Evolutionary conservation across 306 rosid species (phyloP).

Genomic region (Acacia acuminata): DNA sequence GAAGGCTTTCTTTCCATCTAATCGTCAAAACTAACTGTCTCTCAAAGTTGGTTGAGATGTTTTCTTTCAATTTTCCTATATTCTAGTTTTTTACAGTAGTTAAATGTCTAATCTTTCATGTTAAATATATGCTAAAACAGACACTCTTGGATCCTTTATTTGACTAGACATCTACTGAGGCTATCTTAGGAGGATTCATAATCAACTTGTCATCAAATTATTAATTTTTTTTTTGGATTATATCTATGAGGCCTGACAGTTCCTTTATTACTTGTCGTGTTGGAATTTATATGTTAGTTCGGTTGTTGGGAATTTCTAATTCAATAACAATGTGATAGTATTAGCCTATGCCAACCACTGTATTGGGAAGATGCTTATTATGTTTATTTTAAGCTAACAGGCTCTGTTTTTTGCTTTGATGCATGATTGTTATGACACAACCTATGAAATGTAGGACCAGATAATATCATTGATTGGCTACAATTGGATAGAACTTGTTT

Average conservation of each 20-base stretch:
- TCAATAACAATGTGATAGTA: slow-evolving; percentile 28
- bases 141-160: slow-evolving; percentile 37
- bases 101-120: slow-evolving; percentile 20
- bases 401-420: neutral
- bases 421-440: slow-evolving; percentile 1
- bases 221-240: neutral
- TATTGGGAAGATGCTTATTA: slow-evolving; percentile 32
- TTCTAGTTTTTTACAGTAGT: neutral
- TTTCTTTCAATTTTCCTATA: neutral
- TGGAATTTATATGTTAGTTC: slow-evolving; percentile 37
- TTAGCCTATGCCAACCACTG: slow-evolving; percentile 35
- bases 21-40: slow-evolving; percentile 76
- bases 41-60: slow-evolving; percentile 40
- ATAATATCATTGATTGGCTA: neutral
- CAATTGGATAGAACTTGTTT: slow-evolving; percentile 14
- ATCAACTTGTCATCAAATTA: slow-evolving; percentile 22
- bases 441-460: slow-evolving; percentile 23
- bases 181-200: slow-evolving; percentile 20
- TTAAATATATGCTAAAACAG: slow-evolving; percentile 13
- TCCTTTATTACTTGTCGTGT: slow-evolving; percentile 51
- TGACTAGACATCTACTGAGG: slow-evolving; percentile 20
- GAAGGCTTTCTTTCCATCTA: slow-evolving; percentile 55
- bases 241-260: slow-evolving; percentile 11
- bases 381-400: slow-evolving; percentile 20
- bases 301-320: slow-evolving; percentile 36